Percentiles rank a stretch among this genome's conserved stretches.
Conservation (phyloP, 306 rosid species). For the Acacia acuminata region DNA sequence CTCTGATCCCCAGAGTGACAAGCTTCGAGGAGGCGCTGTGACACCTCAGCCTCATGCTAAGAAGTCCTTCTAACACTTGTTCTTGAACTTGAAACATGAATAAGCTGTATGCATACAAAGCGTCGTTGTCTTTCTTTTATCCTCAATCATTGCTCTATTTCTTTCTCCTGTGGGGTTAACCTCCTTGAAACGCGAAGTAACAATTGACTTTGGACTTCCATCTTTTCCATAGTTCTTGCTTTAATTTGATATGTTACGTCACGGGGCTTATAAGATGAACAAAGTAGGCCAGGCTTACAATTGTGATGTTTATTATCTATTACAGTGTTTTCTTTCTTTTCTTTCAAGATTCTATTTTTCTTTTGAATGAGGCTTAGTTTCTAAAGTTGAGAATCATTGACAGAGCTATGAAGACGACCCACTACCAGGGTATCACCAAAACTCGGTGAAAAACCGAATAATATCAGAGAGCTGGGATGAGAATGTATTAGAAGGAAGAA, state of each 20-base stretch:
- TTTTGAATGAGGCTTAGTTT: slow-evolving; percentile 19
- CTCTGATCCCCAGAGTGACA: slow-evolving; percentile 78
- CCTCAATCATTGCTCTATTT: neutral
- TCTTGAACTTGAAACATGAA: neutral
- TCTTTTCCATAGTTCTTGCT: neutral
- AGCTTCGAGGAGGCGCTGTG: slow-evolving; percentile 82
- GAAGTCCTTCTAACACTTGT: slow-evolving; percentile 5
- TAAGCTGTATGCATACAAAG: slow-evolving; percentile 18
- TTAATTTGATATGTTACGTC: slow-evolving; percentile 7
- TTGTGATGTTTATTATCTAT: neutral
- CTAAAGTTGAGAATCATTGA: slow-evolving; percentile 34
- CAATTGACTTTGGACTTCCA: slow-evolving; percentile 9
- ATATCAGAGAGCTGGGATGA: slow-evolving; percentile 84
- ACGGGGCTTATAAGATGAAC: neutral
- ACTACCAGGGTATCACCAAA: slow-evolving; percentile 56
- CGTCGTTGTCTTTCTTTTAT: slow-evolving; percentile 24
- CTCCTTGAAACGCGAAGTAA: neutral
- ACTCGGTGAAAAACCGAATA: slow-evolving; percentile 49
- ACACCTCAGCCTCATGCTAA: slow-evolving; percentile 61
- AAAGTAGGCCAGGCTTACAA: slow-evolving; percentile 5
- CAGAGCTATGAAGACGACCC: slow-evolving; percentile 94
- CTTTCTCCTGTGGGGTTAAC: slow-evolving; percentile 28
- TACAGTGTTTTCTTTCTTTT: neutral
- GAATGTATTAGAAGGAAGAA: slow-evolving; percentile 54
- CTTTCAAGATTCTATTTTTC: neutral